phyloP scores from a whole-genome alignment of 2,329 filamentous ascomycete genomes.

The Colletotrichum sp. region DNA sequence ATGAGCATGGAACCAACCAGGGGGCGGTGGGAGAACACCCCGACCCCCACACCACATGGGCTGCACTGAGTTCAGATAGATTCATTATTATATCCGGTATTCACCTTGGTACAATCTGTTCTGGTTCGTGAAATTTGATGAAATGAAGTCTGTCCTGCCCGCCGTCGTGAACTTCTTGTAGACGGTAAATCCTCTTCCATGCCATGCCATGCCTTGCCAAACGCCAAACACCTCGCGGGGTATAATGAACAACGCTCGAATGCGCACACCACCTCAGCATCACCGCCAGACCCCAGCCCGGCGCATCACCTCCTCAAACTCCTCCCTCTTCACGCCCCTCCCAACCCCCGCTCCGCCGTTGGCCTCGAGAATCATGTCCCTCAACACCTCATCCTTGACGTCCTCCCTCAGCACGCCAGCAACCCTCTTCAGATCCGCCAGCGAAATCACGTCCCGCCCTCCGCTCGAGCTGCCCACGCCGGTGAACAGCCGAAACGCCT shows the following conservation, averaged over 20 bases:
- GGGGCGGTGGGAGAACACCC: not conserved
- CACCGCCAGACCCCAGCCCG: conserved; percentile 82
- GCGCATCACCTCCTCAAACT: conserved; percentile 88
- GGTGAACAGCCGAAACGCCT: conserved; percentile 84
- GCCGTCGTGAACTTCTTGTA: not conserved
- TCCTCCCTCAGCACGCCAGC: conserved; percentile 84
- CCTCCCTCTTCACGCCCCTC: conserved; percentile 74
- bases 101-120: not conserved
- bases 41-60: not conserved
- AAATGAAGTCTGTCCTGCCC: not conserved
- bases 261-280: conserved; percentile 28
- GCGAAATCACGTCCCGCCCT: conserved; percentile 66
- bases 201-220: not conserved
- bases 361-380: conserved; percentile 95
- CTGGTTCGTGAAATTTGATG: not conserved
- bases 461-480: conserved; percentile 40
- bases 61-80: conserved; percentile 17
- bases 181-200: not conserved
- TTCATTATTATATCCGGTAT: not conserved
- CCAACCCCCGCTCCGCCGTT: conserved; percentile 79
- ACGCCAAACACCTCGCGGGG: conserved; percentile 2
- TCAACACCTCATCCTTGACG: conserved; percentile 80
- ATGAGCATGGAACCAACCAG: not conserved
- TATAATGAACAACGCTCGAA: conserved; percentile 9
- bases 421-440: conserved; percentile 79